Conservation (phyloP, 139 green algal species). For the Tetraselmis striata region DNA sequence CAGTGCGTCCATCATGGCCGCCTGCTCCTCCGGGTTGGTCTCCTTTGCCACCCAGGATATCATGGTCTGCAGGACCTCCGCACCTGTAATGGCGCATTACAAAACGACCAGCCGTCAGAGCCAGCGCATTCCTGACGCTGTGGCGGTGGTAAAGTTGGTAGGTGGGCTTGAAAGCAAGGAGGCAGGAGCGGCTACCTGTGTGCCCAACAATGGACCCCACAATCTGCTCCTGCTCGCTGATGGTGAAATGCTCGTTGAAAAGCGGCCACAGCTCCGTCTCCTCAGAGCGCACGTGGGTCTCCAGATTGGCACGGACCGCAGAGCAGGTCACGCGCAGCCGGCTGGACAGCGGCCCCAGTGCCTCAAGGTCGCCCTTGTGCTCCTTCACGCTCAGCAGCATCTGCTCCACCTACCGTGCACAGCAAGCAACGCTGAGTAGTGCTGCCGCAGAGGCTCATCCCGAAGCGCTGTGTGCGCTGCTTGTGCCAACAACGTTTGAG, state of each 20-base stretch:
- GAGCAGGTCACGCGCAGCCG: conserved; percentile 70
- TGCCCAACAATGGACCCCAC: conserved; percentile 84
- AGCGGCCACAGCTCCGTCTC: conserved; percentile 96
- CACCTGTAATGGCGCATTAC: conserved; percentile 55
- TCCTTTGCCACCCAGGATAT: conserved; percentile 80
- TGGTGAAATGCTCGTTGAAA: conserved; percentile 85
- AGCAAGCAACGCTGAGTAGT: too few relatives aligned
- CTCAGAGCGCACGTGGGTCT: conserved; percentile 79
- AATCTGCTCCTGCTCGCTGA: conserved; percentile 86
- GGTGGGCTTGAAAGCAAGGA: too few relatives aligned
- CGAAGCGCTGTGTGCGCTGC: too few relatives aligned
- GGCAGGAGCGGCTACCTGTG: not conserved
- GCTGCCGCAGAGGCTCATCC: too few relatives aligned
- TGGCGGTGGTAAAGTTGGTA: too few relatives aligned
- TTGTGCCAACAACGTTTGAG: too few relatives aligned
- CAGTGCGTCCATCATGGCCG: conserved; percentile 73
- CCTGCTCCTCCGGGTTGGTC: conserved; percentile 50
- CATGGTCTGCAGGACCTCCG: conserved; percentile 90
- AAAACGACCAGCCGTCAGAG: too few relatives aligned
- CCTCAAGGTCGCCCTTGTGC: conserved; percentile 5
- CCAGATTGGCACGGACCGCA: conserved; percentile 69
- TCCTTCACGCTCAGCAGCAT: not conserved
- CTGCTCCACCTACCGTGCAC: not conserved
- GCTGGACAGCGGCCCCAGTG: conserved; percentile 26
- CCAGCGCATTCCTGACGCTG: too few relatives aligned